Percentiles rank a stretch among this genome's conserved stretches.
Evolutionary conservation across 305 asterid species (phyloP).

Genomic region (Andrographis paniculata): DNA sequence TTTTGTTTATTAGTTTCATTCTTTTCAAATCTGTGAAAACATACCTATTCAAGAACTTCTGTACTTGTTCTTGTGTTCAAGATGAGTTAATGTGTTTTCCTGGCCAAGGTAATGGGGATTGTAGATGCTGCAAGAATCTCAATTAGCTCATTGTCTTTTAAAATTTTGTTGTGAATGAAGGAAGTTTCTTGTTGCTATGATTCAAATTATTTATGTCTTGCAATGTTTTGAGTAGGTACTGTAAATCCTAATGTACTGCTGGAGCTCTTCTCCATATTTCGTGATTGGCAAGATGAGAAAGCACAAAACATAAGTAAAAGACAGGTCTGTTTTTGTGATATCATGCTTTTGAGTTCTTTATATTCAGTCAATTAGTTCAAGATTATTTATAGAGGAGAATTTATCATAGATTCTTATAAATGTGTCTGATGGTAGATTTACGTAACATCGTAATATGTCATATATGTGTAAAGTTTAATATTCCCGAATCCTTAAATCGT

Average conservation of each 20-base stretch:
- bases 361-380: background rate
- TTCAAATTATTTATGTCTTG: slow-evolving; percentile 10
- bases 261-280: slow-evolving; percentile 79
- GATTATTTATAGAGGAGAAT: background rate
- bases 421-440: slow-evolving; percentile 1
- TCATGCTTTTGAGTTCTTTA: slow-evolving; percentile 9
- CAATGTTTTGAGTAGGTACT: slow-evolving; percentile 43
- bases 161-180: too few species aligned
- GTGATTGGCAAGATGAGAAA: slow-evolving; percentile 78
- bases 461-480: too few species aligned
- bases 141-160: too few species aligned
- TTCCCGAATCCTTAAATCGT: too few species aligned
- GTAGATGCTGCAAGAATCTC: too few species aligned
- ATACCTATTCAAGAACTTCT: background rate
- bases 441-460: too few species aligned
- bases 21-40: background rate
- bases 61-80: background rate
- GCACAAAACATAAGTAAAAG: slow-evolving; percentile 49
- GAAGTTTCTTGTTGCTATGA: slow-evolving; percentile 8
- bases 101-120: background rate
- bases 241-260: slow-evolving; percentile 74
- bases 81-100: too few species aligned
- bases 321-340: slow-evolving; percentile 39
- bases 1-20: background rate
- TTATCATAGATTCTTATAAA: slow-evolving; percentile 10